Evolutionary conservation across 202 grass and related monocot species (phyloP).

Genomic region (Setaria italica): DNA sequence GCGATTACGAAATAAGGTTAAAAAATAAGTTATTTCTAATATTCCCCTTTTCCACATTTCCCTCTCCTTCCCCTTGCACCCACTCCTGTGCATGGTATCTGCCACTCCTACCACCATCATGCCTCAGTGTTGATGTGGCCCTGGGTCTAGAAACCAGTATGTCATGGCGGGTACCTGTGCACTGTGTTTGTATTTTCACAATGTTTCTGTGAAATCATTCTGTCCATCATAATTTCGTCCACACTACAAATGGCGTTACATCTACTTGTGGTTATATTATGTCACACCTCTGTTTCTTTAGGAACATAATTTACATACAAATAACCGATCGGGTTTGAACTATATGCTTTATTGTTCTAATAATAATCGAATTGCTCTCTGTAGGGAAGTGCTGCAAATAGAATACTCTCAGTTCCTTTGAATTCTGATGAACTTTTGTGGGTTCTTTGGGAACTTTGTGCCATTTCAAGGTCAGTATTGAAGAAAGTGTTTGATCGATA

Average conservation of each 20-base stretch:
- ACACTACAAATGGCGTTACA: constrained; percentile 8
- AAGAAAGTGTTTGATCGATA: constrained; percentile 24
- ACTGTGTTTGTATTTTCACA: neutral
- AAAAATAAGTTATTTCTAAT: neutral
- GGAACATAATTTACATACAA: constrained; percentile 11
- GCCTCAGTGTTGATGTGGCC: neutral
- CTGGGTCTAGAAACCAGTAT: no score
- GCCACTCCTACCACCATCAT: neutral
- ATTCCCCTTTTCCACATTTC: neutral
- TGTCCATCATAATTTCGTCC: constrained; percentile 27
- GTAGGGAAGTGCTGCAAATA: constrained; percentile 82
- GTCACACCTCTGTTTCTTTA: constrained; percentile 7
- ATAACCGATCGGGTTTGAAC: constrained; percentile 14
- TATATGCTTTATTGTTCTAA: constrained; percentile 3
- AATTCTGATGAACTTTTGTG: constrained; percentile 95
- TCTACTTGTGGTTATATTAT: constrained; percentile 25
- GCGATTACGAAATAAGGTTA: neutral
- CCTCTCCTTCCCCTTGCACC: neutral
- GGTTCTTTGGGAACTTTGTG: constrained; percentile 98
- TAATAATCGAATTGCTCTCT: constrained; percentile 48
- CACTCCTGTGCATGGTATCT: no score
- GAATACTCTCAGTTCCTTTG: constrained; percentile 65
- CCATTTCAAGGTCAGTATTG: constrained; percentile 78
- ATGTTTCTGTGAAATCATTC: constrained; percentile 22
- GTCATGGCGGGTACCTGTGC: no score